Base-by-base conservation (phyloP, 371 early-diverging fungal species). In the Fennellomyces sp. region DNA sequence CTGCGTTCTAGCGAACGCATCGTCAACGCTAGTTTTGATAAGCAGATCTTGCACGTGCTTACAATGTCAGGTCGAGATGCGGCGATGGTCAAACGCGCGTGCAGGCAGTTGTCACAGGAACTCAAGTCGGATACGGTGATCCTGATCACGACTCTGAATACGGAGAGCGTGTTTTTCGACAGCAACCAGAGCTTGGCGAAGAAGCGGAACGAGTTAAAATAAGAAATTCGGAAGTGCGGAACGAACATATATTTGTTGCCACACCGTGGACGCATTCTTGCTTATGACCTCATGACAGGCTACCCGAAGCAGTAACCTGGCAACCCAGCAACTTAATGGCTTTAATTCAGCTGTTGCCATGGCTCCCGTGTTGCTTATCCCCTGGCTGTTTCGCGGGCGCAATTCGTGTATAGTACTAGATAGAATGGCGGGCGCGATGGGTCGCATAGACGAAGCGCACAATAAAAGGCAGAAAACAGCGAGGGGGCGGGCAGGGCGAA, bases 41-140 rank as follows among this genome's bases (percentile, higher is more conserved):
- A 75, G 29, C 81, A 79, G 63, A 81, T 85, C 15, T 58, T 85
- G 47, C 85, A 83, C 60, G 73, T 85, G 23, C 78, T 81, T 78
- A 68, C 78, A 0, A 74, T 78, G 12, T 76, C 74, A 12, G 82
- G 82, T 17, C 45, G 56, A 41, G 62, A 64, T 58, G 68, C 72
- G 2, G 42, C 60, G 15, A 19, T 58, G 3, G 50, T 71, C 2
- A 54, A 48, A 19, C 59, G 57, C 11, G 47, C 59, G 2, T 62
- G 56, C 27, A 35, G 35, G 7, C 59, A 57, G 25, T 26, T 67
- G 2, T 27, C 57, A 2, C 8, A 38, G 2, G 26, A 45, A 13
- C 35, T 63, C 7, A 41, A 45, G 29, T 48, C 39, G 1, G 52
- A 71, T 38, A 62, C 65, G 2, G 47, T 71, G 30, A 36, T 71